Evolutionary conservation across 1,284 basidiomycete species (phyloP).

Genomic region (Ceratobasidium sp.): DNA sequence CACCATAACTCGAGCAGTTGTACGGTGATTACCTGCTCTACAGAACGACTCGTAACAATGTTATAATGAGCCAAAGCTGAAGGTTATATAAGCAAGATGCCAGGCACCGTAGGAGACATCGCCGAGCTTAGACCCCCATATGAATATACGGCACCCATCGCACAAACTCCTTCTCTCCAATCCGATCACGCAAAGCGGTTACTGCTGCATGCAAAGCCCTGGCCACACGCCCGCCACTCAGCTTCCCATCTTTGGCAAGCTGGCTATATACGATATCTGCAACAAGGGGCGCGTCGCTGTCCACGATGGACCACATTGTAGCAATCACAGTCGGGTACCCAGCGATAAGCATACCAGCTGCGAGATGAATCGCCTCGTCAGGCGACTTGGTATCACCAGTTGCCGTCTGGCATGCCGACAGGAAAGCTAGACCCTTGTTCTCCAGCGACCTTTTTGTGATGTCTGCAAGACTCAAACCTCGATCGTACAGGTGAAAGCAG

Average conservation of each 20-base stretch:
- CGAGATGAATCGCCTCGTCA: conserved; percentile 43
- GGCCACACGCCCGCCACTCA: not conserved
- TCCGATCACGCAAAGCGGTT: not conserved
- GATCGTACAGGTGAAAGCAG: not conserved
- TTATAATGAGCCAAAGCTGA: too few relatives aligned
- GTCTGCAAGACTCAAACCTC: not conserved
- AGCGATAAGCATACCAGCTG: conserved; percentile 41
- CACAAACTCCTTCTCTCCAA: conserved; percentile 8
- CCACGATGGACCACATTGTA: conserved; percentile 13
- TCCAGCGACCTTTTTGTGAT: not conserved
- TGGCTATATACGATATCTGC: not conserved
- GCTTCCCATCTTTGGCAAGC: not conserved
- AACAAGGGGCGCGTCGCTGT: not conserved
- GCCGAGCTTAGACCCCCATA: conserved; percentile 10
- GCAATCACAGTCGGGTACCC: conserved; percentile 35
- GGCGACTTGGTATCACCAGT: conserved; percentile 20
- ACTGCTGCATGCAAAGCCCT: not conserved
- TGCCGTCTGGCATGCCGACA: not conserved
- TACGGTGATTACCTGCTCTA: too few relatives aligned
- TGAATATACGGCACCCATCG: conserved; percentile 18
- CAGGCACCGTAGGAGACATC: too few relatives aligned
- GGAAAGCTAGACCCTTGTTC: not conserved
- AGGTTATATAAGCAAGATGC: too few relatives aligned
- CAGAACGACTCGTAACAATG: too few relatives aligned
- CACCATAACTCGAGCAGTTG: too few relatives aligned